Evolutionary conservation across 208 protist genomes (phyloP), one percentile per base, ranked within the genome.

Genomic region (Zelonia costaricensis): DNA sequence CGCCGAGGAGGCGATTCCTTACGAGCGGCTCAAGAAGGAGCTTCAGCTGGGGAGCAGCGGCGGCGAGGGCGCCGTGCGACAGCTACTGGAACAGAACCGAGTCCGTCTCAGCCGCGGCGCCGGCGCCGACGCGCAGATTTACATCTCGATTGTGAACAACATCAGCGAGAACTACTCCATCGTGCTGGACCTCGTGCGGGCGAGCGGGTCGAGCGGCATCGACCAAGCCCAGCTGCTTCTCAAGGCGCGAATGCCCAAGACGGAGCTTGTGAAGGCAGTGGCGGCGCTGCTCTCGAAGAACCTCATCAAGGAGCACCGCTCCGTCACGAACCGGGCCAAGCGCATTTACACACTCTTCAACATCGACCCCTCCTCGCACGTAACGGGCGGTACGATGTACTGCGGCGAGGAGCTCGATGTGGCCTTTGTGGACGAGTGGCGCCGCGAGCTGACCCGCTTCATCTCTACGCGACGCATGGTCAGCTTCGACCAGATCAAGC

Each of bases 331-430:
- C 53, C 74, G 82, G 0, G 82, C 90, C n/a, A 88, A 91, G 59
- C 73, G 78, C 23, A 81, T 95, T 38, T 95, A 92, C 68, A 63
- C 92, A 5, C 77, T 95, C 2, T 86, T 80, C 60, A 69, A 93
- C 65, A 67, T 95, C 43, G 76, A 86, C 66, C 90, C 90, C 4
- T 92, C 84, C 20, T 68, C 74, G 25, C 62, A 76, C 23, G 81
- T 95, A 1, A 95, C 90, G 0, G 90, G 90, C 10, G 90, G 90
- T 31, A 83, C 82, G 18, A 91, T 93, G 62, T 95, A 95, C 69
- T 81, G 80, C 52, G 84, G 87, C 42, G 84, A 91, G 54, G 81
- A 92, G 42, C 67, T 92, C 31, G 88, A 94, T 52, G 77, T 90
- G 18, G 76, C 68, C 30, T 91, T 88, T 65, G 76, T 95, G 20